Percentiles rank a stretch among this genome's conserved stretches.
Evolutionary conservation across 768 basidiomycete genomes (phyloP).

Genomic region (Trametes punicea): DNA sequence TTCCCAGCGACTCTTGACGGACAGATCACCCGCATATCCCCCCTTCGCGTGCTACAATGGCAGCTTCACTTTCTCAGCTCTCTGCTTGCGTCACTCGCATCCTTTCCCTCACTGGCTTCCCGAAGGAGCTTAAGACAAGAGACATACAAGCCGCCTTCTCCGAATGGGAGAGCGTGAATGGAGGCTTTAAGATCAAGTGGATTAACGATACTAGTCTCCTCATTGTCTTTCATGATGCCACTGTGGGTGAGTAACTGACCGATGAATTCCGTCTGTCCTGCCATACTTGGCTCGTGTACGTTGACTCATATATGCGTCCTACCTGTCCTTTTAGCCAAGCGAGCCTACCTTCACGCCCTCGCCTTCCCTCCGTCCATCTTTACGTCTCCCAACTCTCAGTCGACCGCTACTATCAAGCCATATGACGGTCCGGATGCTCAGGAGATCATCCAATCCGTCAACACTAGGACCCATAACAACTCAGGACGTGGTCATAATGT

Average conservation of each 20-base stretch:
- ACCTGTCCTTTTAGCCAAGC: slow-evolving; percentile 64
- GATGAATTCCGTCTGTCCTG: background rate
- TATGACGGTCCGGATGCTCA: slow-evolving; percentile 96
- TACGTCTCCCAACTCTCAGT: slow-evolving; percentile 49
- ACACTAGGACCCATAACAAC: slow-evolving; percentile 62
- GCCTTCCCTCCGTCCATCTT: slow-evolving; percentile 77
- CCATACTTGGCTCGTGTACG: background rate
- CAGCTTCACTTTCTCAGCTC: slow-evolving; percentile 72
- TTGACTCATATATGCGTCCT: background rate
- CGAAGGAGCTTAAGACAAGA: slow-evolving; percentile 94
- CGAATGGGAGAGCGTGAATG: slow-evolving; percentile 80
- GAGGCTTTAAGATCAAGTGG: slow-evolving; percentile 99
- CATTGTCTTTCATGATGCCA: slow-evolving; percentile 91
- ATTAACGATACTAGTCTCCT: slow-evolving; percentile 93
- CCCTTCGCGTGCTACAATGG: slow-evolving; percentile 41
- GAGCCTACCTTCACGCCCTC: slow-evolving; percentile 89
- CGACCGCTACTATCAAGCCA: slow-evolving; percentile 68
- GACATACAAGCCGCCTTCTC: slow-evolving; percentile 91
- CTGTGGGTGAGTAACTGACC: slow-evolving; percentile 64
- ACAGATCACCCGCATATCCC: slow-evolving; percentile 6
- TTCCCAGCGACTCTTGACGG: slow-evolving; percentile 2
- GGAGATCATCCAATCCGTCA: slow-evolving; percentile 76
- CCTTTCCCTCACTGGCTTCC: slow-evolving; percentile 87
- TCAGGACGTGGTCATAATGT: slow-evolving; percentile 69
- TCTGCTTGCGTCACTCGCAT: slow-evolving; percentile 97